Evolutionary conservation across 2,329 filamentous ascomycete genomes (phyloP), one percentile per base, ranked within the genome.

Genomic region (Cadophora sp.): DNA sequence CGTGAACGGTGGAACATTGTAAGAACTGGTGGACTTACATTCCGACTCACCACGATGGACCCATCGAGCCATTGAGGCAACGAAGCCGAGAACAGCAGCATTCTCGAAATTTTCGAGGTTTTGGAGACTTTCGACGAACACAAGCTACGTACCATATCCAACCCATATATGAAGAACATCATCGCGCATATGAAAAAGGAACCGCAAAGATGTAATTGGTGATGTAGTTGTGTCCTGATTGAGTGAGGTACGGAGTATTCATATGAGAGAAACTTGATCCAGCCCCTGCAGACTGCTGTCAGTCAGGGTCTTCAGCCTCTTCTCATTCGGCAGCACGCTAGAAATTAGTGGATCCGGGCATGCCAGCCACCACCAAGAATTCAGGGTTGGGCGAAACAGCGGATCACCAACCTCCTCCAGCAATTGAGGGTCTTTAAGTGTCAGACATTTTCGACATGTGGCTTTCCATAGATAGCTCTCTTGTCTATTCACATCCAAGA

Each of bases 361-460:
- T 60, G 24, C 37, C 56, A 43, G 22, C 56, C 56, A 60, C 56
- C 56, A 46, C 34, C 56, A 2, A 22, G 3, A 58, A 55, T 55
- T 31, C 29, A 14, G 27, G 3, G 43, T 59, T 4, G 12, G 58
- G 31, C 16, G 9, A 46, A 48, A 48, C 29, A 19, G 19, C 40
- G 43, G 37, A 43, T 61, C 43, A 24, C 58, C 58, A 61, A 27
- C 58, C 58, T 27, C 58, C 58, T 29, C 58, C 58, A 61, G 27
- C 1, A 61, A 29, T 61, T 8, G 16, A 29, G 9, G 40, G 9
- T 27, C 19, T 29, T 48, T 48, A 48, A 29, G 24, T 29, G 19
- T 37, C n/a, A 31, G 19, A 24, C 1, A 40, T 5, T 34, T 29
- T 46, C 24, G n/a, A 61, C 22, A n/a, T 26, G 11, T n/a, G 22